These are phyloP conservation scores for Geotrichum macrosporum DNA, from an alignment of 1,139 yeast species.

Conservation along the genomic window DNA sequence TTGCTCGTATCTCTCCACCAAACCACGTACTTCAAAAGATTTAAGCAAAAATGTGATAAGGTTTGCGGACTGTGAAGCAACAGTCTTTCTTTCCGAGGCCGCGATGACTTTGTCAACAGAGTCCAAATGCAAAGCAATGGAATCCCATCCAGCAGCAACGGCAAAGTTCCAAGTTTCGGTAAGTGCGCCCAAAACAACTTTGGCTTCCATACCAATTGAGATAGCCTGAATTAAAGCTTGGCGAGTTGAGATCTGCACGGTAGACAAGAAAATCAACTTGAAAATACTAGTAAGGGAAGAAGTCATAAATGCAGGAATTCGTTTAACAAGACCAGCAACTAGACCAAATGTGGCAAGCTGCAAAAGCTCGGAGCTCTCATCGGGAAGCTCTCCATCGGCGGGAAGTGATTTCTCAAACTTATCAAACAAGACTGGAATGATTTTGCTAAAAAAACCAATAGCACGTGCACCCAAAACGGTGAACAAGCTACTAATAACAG, in stretches of 20 bases:
- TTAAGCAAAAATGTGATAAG: conserved; percentile 68
- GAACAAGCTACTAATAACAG: conserved; percentile 65
- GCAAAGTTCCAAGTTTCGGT: conserved; percentile 62
- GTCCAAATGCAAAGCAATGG: conserved; percentile 68
- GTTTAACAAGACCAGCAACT: conserved; percentile 69
- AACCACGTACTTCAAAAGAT: conserved; percentile 53
- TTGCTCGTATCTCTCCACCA: conserved; percentile 56
- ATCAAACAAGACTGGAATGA: conserved; percentile 68
- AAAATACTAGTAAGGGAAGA: conserved; percentile 63
- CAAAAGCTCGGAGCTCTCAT: conserved; percentile 34
- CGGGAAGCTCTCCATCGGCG: conserved; percentile 29
- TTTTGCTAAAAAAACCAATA: conserved; percentile 78
- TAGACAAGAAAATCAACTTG: conserved; percentile 49
- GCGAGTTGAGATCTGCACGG: conserved; percentile 57
- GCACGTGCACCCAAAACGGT: conserved; percentile 77
- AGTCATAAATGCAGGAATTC: conserved; percentile 80
- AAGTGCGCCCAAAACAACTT: conserved; percentile 58
- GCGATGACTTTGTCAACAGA: conserved; percentile 63
- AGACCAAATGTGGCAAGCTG: conserved; percentile 60
- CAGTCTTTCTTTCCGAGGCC: conserved; percentile 65
- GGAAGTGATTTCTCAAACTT: conserved; percentile 48
- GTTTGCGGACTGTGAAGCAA: conserved; percentile 62
- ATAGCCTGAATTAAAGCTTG: conserved; percentile 60
- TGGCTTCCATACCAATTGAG: conserved; percentile 64
- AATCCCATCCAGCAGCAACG: conserved; percentile 41